phyloP scores from a whole-genome alignment of 257 asterid genomes.

The Jasminum sambac region DNA sequence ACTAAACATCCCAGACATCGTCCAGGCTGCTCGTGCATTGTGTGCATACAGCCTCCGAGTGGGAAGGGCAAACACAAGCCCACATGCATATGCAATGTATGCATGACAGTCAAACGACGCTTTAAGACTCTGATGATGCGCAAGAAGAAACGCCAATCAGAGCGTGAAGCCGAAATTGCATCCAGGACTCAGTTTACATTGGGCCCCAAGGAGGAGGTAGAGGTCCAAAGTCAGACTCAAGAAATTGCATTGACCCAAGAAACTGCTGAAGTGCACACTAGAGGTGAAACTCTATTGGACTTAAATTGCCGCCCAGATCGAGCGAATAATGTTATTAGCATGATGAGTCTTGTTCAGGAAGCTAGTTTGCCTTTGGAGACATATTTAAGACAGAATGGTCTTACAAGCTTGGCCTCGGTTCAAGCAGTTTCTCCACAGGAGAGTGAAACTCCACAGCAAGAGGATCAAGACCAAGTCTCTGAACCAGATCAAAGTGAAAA shows the following conservation, averaged over 20 bases:
- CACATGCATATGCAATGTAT: slow-evolving; percentile 87
- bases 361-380: slow-evolving; percentile 82
- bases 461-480: slow-evolving; percentile 44
- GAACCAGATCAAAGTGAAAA: slow-evolving; percentile 35
- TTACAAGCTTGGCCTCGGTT: slow-evolving; percentile 64
- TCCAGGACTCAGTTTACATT: slow-evolving; percentile 52
- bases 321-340: slow-evolving; percentile 43
- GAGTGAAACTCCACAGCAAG: slow-evolving; percentile 33
- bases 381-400: slow-evolving; percentile 83
- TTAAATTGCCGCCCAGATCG: slow-evolving; percentile 65
- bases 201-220: slow-evolving; percentile 65
- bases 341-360: slow-evolving; percentile 80
- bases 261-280: slow-evolving; percentile 43
- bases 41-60: slow-evolving; percentile 99
- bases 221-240: slow-evolving; percentile 43
- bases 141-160: slow-evolving; percentile 90
- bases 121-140: slow-evolving; percentile 98
- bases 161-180: slow-evolving; percentile 84
- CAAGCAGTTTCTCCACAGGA: slow-evolving; percentile 35
- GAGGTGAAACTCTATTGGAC: slow-evolving; percentile 42
- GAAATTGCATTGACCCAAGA: slow-evolving; percentile 26
- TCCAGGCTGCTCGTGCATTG: slow-evolving; percentile 97
- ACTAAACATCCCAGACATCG: slow-evolving; percentile 95
- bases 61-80: slow-evolving; percentile 99
- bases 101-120: slow-evolving; percentile 95